Base-by-base conservation (phyloP, 495 filamentous ascomycete species). In the Trichoderma orchidacearum region DNA sequence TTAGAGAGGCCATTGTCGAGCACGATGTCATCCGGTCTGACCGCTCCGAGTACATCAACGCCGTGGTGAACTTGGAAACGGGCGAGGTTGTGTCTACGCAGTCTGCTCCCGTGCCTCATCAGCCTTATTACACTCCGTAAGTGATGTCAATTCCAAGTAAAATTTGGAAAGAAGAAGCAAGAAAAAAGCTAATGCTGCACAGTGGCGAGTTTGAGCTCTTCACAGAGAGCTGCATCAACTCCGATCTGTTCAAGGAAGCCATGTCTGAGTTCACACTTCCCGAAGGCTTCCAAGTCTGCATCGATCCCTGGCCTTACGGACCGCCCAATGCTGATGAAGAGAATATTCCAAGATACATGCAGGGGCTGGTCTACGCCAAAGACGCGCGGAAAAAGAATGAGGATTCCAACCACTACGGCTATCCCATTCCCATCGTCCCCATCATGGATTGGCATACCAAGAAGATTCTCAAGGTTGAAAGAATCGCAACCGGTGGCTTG, bases 271-370 rank as follows among this genome's bases (percentile, higher is more conserved):
- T 88, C 58, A 67, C 75, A 21, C 67, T 89, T 5, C 85, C 85
- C 5, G 72, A 80, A 31, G 78, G 80, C 36, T 82, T 85, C 53
- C 73, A 75, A 56, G 70, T 87, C 32, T 75, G 84, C 55, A 85
- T 85, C 62, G 84, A 86, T 70, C 84, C 82, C 18, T 87, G 83
- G 82, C 83, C 82, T 4, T 86, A 85, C 63, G 84, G 84, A 9
- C 80, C 82, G 2, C 72, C 77, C 32, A 82, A 85, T 21, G 70
- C 68, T 9, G 75, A 80, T 31, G 79, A 82, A 31, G 78, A 81
- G 32, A 75, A 80, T 35, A 68, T 76, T 4, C 80, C 70, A 36
- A 69, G 72, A n/a, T 71, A 68, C 45, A 73, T 76, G 70, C 73
- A 76, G 51, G 73, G 73, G 38, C 63, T 76, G 11, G 68, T 74